Evolutionary conservation across 768 basidiomycete genomes (phyloP).

Genomic region (Rhodotorula kratochvilovae): DNA sequence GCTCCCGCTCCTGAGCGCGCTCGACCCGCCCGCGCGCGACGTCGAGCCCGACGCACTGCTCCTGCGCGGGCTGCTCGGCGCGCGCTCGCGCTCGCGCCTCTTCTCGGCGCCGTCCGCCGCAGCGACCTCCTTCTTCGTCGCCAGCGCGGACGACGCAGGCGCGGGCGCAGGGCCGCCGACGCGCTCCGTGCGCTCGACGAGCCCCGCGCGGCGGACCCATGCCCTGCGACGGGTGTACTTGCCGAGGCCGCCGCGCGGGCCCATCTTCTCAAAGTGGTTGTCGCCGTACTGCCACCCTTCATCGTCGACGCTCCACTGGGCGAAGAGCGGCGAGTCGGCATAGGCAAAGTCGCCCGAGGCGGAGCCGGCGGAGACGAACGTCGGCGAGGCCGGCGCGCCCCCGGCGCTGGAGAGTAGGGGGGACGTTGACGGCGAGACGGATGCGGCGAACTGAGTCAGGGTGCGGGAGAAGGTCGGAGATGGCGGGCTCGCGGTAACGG

Average conservation of each 20-base stretch:
- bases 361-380: constrained; percentile 3
- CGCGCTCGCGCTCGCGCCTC: not conserved
- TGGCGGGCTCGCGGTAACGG: not conserved
- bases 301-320: constrained; percentile 45
- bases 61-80: too few species aligned
- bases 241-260: constrained; percentile 49
- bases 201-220: constrained; percentile 42
- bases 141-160: not conserved
- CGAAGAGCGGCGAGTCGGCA: constrained; percentile 16
- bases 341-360: not conserved
- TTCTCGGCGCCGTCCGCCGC: not conserved
- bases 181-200: constrained; percentile 39
- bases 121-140: not conserved
- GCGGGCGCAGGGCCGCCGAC: not conserved
- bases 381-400: not conserved
- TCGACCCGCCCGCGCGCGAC: not conserved
- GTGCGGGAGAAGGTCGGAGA: constrained; percentile 11
- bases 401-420: not conserved
- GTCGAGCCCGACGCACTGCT: not conserved
- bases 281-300: constrained; percentile 53
- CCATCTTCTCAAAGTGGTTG: constrained; percentile 52
- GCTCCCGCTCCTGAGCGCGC: not conserved
- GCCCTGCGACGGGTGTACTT: constrained; percentile 43
- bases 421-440: not conserved
- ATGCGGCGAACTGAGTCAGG: not conserved